Conservation (phyloP, 179 eudicot species). For the Beta lomatogona region DNA sequence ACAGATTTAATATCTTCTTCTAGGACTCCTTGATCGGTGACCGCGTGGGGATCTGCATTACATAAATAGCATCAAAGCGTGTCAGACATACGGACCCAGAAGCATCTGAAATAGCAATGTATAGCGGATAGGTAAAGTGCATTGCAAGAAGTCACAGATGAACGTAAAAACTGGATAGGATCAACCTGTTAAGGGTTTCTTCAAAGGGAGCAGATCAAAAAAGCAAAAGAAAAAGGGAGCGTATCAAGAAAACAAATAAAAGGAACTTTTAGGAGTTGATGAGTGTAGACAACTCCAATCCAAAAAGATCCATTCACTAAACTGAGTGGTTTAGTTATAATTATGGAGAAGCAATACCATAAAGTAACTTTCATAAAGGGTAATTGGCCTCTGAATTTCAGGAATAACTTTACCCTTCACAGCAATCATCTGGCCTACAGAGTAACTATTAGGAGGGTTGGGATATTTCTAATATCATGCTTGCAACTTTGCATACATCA, state of each 20-base stretch:
- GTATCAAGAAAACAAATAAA: too few species aligned
- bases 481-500: background rate
- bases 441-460: background rate
- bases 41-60: constrained; percentile 67
- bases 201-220: too few species aligned
- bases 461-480: background rate
- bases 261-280: background rate
- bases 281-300: background rate
- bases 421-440: background rate
- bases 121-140: background rate
- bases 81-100: background rate
- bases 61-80: background rate
- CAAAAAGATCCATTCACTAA: background rate
- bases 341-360: background rate
- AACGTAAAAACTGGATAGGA: too few species aligned
- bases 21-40: constrained; percentile 74
- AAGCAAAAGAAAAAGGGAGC: too few species aligned
- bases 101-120: background rate
- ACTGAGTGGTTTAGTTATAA: background rate
- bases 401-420: background rate
- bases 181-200: too few species aligned
- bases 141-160: background rate
- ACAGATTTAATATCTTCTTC: constrained; percentile 52
- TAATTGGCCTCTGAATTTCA: background rate
- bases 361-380: too few species aligned